These are phyloP conservation scores for Middelhovenomyces tepae DNA, from an alignment of 805 yeast species.

Conservation along the genomic window DNA sequence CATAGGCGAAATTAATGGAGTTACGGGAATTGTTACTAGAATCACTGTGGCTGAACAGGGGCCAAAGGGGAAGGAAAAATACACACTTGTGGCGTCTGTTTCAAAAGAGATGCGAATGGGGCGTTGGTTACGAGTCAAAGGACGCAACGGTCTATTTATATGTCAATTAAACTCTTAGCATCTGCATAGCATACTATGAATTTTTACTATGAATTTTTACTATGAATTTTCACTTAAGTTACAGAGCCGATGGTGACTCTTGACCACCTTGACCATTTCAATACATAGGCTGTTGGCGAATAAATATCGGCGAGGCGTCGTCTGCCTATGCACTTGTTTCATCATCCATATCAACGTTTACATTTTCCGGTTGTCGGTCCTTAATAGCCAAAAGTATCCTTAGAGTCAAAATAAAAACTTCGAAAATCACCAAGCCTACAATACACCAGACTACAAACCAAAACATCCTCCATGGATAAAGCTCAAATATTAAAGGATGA, in stretches of 20 bases:
- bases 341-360: no score
- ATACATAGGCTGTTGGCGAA: no score
- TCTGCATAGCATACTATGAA: no score
- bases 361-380: no score
- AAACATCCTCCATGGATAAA: slow-evolving; percentile 10
- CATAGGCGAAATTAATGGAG: slow-evolving; percentile 48
- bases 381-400: no score
- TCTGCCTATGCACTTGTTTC: no score
- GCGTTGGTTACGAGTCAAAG: slow-evolving; percentile 63
- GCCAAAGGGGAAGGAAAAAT: slow-evolving; percentile 34
- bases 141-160: slow-evolving; percentile 66
- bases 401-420: slow-evolving; percentile 15
- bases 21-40: slow-evolving; percentile 49
- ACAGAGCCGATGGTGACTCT: no score
- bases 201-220: no score
- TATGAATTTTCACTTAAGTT: no score
- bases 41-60: slow-evolving; percentile 18
- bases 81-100: slow-evolving; percentile 51
- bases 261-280: no score
- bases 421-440: slow-evolving; percentile 6
- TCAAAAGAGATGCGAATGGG: slow-evolving; percentile 86
- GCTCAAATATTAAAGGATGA: slow-evolving; percentile 13
- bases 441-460: slow-evolving; percentile 11
- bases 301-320: no score
- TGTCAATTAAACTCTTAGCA: no score